A percentile compares a stretch with the other conserved stretches of the same genome.
These are phyloP conservation scores for Pseudogymnoascus sp. DNA, from an alignment of 2,329 filamentous ascomycete genomes.

Conservation along the genomic window DNA sequence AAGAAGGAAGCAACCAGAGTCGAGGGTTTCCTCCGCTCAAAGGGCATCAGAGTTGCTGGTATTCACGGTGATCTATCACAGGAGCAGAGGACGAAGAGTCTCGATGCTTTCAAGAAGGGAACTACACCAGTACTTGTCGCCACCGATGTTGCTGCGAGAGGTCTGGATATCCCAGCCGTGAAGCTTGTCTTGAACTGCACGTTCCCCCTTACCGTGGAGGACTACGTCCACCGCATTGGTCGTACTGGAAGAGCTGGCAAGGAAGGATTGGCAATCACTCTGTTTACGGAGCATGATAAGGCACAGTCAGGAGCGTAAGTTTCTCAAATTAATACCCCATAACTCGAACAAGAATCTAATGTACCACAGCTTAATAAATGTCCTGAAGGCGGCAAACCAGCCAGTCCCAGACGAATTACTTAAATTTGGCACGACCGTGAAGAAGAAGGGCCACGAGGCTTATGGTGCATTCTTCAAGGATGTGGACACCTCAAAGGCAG, in stretches of 20 bases:
- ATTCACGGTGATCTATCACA: slow-evolving; percentile 93
- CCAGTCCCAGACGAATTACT: slow-evolving; percentile 81
- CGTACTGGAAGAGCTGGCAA: slow-evolving; percentile 90
- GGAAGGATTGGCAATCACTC: slow-evolving; percentile 77
- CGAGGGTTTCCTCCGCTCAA: slow-evolving; percentile 69
- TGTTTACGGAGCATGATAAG: slow-evolving; percentile 96
- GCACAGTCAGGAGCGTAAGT: slow-evolving; percentile 78
- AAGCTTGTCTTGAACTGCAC: slow-evolving; percentile 76
- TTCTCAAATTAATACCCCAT: background rate
- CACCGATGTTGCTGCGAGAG: slow-evolving; percentile 91
- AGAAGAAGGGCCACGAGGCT: slow-evolving; percentile 94
- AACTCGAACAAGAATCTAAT: background rate
- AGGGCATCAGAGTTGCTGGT: slow-evolving; percentile 75
- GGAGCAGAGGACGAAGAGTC: slow-evolving; percentile 74
- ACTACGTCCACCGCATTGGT: slow-evolving; percentile 96
- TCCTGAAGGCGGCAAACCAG: slow-evolving; percentile 88
- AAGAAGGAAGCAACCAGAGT: slow-evolving; percentile 95
- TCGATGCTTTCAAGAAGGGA: slow-evolving; percentile 87
- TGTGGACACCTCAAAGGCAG: slow-evolving; percentile 70
- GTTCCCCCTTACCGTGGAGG: slow-evolving; percentile 90
- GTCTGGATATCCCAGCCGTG: slow-evolving; percentile 89
- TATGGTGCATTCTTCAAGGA: slow-evolving; percentile 97
- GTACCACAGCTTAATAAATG: slow-evolving; percentile 68
- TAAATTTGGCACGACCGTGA: slow-evolving; percentile 96
- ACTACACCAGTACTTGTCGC: slow-evolving; percentile 78